A percentile compares a stretch with the other conserved stretches of the same genome.
These are phyloP conservation scores for Fusarium globosum DNA, from an alignment of 2,329 filamentous ascomycete species.

Conservation along the genomic window DNA sequence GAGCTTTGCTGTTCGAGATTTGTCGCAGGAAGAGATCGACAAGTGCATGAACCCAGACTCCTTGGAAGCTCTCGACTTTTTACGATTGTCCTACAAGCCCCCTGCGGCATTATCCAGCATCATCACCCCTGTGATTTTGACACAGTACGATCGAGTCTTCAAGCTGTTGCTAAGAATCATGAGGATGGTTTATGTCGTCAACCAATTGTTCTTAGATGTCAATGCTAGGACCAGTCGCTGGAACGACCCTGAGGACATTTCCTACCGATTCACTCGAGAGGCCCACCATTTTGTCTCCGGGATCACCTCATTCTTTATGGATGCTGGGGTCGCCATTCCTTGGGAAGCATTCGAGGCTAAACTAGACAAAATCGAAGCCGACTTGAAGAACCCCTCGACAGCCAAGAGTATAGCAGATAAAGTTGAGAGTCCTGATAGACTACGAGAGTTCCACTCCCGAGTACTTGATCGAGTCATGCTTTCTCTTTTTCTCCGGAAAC, in stretches of 20 bases:
- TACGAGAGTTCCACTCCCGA: slow-evolving; percentile 77
- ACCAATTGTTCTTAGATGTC: slow-evolving; percentile 70
- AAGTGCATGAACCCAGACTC: slow-evolving; percentile 84
- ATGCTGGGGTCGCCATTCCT: slow-evolving; percentile 76
- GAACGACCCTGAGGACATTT: slow-evolving; percentile 51
- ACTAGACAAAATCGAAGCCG: slow-evolving; percentile 70
- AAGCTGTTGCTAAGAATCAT: slow-evolving; percentile 80
- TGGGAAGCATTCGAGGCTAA: slow-evolving; percentile 78
- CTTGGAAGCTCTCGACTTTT: slow-evolving; percentile 91
- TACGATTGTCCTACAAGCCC: slow-evolving; percentile 85
- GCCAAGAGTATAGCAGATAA: slow-evolving; percentile 49
- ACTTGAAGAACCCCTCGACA: slow-evolving; percentile 58
- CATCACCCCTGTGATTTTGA: slow-evolving; percentile 75
- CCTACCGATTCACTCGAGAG: slow-evolving; percentile 76
- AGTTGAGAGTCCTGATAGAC: slow-evolving; percentile 67
- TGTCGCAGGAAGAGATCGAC: slow-evolving; percentile 81
- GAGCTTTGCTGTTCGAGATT: slow-evolving; percentile 86
- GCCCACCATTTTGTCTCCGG: slow-evolving; percentile 82
- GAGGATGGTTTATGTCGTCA: slow-evolving; percentile 81
- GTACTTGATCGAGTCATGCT: slow-evolving; percentile 81
- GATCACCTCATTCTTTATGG: slow-evolving; percentile 82
- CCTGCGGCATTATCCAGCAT: slow-evolving; percentile 77
- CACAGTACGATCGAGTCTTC: slow-evolving; percentile 89
- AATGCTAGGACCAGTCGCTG: slow-evolving; percentile 53
- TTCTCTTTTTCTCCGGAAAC: slow-evolving; percentile 76